phyloP scores from a whole-genome alignment of 495 filamentous ascomycete genomes.

The Lasiosphaeris hirsuta region DNA sequence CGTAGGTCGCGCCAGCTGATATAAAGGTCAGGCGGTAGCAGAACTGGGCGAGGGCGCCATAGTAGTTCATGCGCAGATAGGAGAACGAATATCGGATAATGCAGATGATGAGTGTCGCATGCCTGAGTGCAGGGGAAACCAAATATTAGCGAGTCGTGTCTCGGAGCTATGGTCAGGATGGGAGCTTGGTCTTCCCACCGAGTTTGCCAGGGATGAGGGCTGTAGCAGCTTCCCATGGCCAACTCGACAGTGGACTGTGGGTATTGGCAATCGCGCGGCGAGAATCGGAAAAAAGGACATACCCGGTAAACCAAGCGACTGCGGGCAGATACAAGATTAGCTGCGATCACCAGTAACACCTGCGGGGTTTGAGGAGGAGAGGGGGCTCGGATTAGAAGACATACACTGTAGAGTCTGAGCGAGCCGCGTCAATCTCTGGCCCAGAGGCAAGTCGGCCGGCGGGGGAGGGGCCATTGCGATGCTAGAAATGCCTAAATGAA shows the following conservation, averaged over 20 bases:
- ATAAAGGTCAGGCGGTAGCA: conserved; percentile 88
- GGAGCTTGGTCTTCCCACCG: no score
- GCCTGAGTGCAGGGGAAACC: conserved; percentile 44
- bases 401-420: conserved; percentile 85
- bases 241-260: not conserved
- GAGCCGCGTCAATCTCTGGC: conserved; percentile 69
- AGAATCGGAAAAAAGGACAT: conserved; percentile 38
- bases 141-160: conserved; percentile 6
- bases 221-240: not conserved
- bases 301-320: conserved; percentile 87
- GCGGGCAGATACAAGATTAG: conserved; percentile 25
- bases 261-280: not conserved
- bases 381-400: conserved; percentile 32
- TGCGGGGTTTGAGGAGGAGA: conserved; percentile 1
- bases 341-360: conserved; percentile 11
- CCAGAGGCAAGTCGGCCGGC: conserved; percentile 63
- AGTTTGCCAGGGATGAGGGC: no score
- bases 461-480: conserved; percentile 75
- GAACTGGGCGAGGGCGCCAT: conserved; percentile 67
- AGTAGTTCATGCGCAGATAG: conserved; percentile 78
- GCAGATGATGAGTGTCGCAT: conserved; percentile 78
- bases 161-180: not conserved
- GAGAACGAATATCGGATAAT: conserved; percentile 78
- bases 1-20: conserved; percentile 86
- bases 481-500: not conserved